Base-by-base conservation (phyloP, 192 early-diverging fungal genomes). In the Linderina pennispora region DNA sequence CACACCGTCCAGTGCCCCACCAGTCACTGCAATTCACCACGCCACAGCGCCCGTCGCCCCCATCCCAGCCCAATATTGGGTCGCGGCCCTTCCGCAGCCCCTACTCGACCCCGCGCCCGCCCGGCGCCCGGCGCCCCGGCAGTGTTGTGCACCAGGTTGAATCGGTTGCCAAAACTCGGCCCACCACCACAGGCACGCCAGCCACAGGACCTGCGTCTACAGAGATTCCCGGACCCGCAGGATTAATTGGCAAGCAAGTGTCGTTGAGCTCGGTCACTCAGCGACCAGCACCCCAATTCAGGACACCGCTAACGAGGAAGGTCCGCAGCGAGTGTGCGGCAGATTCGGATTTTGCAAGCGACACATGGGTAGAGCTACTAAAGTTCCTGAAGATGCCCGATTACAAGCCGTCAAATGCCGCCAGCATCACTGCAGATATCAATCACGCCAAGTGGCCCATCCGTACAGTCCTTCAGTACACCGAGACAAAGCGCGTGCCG, bases 301-400 rank as follows among this genome's bases (percentile, higher is more conserved):
- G 53, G 15, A 63, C 60, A 19, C 51, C 51, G 14, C 21, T 70
- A 35, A 32, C 48, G 3, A 50, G 50, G 22, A 42, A 21, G 4
- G 41, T 24, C 3, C 34, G 47, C 21, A 36, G n/a, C 21, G 50
- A 53, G 31, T 50, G 58, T 6, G 8, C 59, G 0, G 40, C 24
- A 22, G 64, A 55, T 10, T 41, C 45, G 1, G 70, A 74, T 21
- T 74, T 74, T 42, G 63, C 66, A 20, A 39, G 52, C 40, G 59
- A 59, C 9, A 66, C 70, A 11, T 74, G 70, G 70, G 47, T 51
- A 8, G 59, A 56, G 3, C 62, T 74, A 55, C 51, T 66, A 7
- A 55, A 66, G 11, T 50, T 55, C 25, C 51, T 74, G 13, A 33
- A 23, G 0, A 35, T 74, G 38, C 55, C 63, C 1, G 15, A 50